Base-by-base conservation (phyloP, 2,329 filamentous ascomycete genomes). In the Neofusicoccum cordaticola region DNA sequence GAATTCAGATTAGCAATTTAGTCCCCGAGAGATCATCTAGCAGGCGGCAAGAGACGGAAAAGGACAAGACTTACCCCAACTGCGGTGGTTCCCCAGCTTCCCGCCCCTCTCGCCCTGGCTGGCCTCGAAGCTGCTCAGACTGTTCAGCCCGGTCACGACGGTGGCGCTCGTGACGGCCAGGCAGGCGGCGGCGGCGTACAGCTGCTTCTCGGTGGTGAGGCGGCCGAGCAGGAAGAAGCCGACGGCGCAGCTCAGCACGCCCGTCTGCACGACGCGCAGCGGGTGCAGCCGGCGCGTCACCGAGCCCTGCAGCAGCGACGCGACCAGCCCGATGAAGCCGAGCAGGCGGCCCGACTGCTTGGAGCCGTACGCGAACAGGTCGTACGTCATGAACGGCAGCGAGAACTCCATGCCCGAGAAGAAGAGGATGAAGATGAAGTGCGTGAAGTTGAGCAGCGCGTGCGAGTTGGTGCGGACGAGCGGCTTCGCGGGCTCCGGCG, bases 341-440 rank as follows among this genome's bases (percentile, higher is more conserved):
- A 99, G 87, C 2, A 99, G 83, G 11, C 88, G 87, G 15, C 95
- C 95, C 69, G 96, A 96, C 61, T 92, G 86, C 48, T 88, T 86
- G 0, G 93, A 90, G 11, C 84, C 86, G 74, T 95, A 96, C 8
- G 86, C 85, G 77, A 98, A 98, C 50, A 99, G 86, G 62, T 97
- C 94, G 72, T 95, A 96, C 0, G 94, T 98, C 87, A 99, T 93
- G 77, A 99, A 99, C 0, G 95, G 93, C 2, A 99, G 85, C 0
- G 93, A 97, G 77, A 97, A 98, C 75, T 99, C 95, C 90, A 99
- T 94, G 66, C 95, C 95, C 2, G 92, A 97, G 80, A 99, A 99
- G 79, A 97, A 97, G 12, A 99, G 87, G 66, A 99, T 88, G 78
- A 99, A 99, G 52, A 89, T 80, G 73, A 98, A 90, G 78, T 99